Evolutionary conservation across 2,329 filamentous ascomycete species (phyloP).

Genomic region (Aspergillus carbonarius): DNA sequence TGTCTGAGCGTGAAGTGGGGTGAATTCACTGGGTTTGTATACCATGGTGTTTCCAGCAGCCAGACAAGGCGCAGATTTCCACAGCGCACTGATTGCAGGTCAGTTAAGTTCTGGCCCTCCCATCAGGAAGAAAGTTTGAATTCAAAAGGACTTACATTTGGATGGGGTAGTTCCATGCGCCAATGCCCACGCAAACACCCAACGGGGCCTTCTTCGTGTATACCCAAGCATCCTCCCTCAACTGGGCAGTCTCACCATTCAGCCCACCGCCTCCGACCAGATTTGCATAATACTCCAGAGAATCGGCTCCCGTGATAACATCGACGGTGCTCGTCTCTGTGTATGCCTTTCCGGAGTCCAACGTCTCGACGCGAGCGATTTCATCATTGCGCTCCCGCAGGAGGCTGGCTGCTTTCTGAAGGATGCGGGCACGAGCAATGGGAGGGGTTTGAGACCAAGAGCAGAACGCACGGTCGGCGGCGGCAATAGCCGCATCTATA

Average conservation of each 20-base stretch:
- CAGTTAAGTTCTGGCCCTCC: slow-evolving; percentile 4
- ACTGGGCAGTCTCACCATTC: slow-evolving; percentile 74
- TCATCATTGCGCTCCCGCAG: slow-evolving; percentile 75
- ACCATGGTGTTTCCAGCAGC: slow-evolving; percentile 88
- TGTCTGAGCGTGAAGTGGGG: slow-evolving; percentile 74
- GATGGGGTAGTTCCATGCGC: slow-evolving; percentile 90
- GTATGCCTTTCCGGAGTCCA: slow-evolving; percentile 83
- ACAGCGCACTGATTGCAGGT: slow-evolving; percentile 59
- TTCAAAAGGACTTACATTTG: slow-evolving; percentile 58
- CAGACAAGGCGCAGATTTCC: slow-evolving; percentile 84
- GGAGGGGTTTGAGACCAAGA: slow-evolving; percentile 74
- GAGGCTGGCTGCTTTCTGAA: slow-evolving; percentile 72
- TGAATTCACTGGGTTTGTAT: slow-evolving; percentile 87
- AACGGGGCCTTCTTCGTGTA: slow-evolving; percentile 80
- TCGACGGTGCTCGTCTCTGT: slow-evolving; percentile 84
- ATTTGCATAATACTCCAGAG: slow-evolving; percentile 83
- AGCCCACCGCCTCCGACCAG: slow-evolving; percentile 73
- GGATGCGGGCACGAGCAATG: slow-evolving; percentile 72
- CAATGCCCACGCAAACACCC: slow-evolving; percentile 82
- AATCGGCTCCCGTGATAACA: slow-evolving; percentile 77
- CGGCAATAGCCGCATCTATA: slow-evolving; percentile 69
- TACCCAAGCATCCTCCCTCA: slow-evolving; percentile 75
- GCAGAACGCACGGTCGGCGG: slow-evolving; percentile 70
- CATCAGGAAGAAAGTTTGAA: neutral
- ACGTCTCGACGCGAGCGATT: slow-evolving; percentile 75